A percentile compares a stretch with the other conserved stretches of the same genome.
phyloP scores from a whole-genome alignment of 2,329 filamentous ascomycete species.

The Parastagonospora nodorum region DNA sequence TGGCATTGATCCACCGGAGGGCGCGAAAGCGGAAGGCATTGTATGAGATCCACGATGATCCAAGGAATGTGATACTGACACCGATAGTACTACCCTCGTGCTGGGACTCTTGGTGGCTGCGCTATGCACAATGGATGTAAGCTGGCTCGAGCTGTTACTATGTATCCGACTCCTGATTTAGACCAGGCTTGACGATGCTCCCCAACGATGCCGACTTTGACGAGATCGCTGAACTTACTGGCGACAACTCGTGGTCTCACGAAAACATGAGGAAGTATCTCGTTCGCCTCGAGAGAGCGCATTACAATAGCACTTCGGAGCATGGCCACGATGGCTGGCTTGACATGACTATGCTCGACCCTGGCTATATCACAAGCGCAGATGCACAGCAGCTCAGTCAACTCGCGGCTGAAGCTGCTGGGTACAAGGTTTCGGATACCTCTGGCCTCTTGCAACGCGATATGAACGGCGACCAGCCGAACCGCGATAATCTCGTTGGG shows the following conservation, averaged over 20 bases:
- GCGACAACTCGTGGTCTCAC: slow-evolving; percentile 62
- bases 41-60: slow-evolving; percentile 30
- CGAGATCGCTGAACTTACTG: slow-evolving; percentile 61
- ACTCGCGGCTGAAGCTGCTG: slow-evolving; percentile 21
- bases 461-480: slow-evolving; percentile 24
- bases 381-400: slow-evolving; percentile 20
- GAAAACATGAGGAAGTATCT: slow-evolving; percentile 64
- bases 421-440: slow-evolving; percentile 13
- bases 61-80: neutral
- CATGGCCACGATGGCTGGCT: slow-evolving; percentile 32
- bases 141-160: neutral
- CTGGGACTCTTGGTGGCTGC: slow-evolving; percentile 62
- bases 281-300: slow-evolving; percentile 28
- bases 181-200: slow-evolving; percentile 50
- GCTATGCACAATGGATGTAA: slow-evolving; percentile 64
- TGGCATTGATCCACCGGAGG: slow-evolving; percentile 57
- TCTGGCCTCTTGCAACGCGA: slow-evolving; percentile 19
- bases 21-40: slow-evolving; percentile 57
- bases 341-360: slow-evolving; percentile 31
- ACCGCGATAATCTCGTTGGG: slow-evolving; percentile 22
- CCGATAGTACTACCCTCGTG: slow-evolving; percentile 59
- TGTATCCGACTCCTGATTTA: neutral
- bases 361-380: slow-evolving; percentile 21
- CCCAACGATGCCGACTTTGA: slow-evolving; percentile 64
- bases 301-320: slow-evolving; percentile 29